Evolutionary conservation across 1,284 basidiomycete species (phyloP), one percentile per base, ranked within the genome.

Genomic region (Cystobasidium sp.): DNA sequence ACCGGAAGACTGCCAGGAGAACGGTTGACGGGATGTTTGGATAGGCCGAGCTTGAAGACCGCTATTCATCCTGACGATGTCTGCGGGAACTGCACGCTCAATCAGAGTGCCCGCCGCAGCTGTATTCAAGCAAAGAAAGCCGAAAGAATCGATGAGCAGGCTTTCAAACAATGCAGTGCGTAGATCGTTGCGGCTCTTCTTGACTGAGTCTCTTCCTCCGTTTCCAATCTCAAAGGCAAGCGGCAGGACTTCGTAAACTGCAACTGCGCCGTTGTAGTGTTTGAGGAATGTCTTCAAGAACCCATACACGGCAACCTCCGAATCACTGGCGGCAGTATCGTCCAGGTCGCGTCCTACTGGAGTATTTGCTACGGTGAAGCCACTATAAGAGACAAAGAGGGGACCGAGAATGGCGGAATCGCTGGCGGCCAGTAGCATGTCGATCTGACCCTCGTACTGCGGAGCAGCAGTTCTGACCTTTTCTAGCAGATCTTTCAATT

Each of bases 321-420:
- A 24, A 12, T 64, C 31, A 10, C 41, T 44, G 7, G 31, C 37
- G 47, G 18, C 44, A 6, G 6, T 37, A 49, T 64, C 62, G 16
- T 64, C 44, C 16, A 51, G 20, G 14, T 49, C 37, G 5, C 62
- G 43, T 7, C 62, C 62, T 12, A 64, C 47, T 12, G 47, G 44
- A 14, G 62, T 44, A 22, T 39, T 64, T 7, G 44, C 20, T 18
- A 64, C 24, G 7, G 62, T 64, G 44, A 8, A 64, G 6, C 62
- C 62, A n/a, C 62, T 46, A 51, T 64, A 64, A 3, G 62, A 64
- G 20, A 64, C 20, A 41, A 41, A 61, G 43, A 41, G 37, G 58
- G n/a, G 5, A 10, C 37, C 37, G 18, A 44, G 14, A n/a, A 24
- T 7, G n/a, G 14, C 31, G 6, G 9, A n/a, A 22, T n/a, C n/a